Base-by-base conservation (phyloP, 2,329 filamentous ascomycete species). In the Hypoxylon sp. region DNA sequence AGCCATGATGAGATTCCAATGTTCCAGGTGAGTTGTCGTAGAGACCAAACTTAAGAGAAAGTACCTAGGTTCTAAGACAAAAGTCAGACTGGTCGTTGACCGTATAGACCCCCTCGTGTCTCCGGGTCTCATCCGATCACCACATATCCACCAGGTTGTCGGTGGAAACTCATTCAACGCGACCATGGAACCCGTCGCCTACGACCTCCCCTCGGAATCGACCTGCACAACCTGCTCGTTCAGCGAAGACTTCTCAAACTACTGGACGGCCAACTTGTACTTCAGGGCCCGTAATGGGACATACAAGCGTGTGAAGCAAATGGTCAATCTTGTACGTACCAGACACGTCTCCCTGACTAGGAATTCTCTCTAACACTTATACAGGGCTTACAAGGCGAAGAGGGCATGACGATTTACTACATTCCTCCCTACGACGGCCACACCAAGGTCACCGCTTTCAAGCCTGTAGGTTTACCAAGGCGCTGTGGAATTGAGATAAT, bases 191-290 rank as follows among this genome's bases (percentile, higher is more conserved):
- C 72, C 73, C 1, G 57, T 50, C n/a, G 54, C 48, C 2, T 69
- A 70, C 46, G 73, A 75, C 25, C 70, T 73, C 3, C 67, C 72
- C 1, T 51, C 65, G 6, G 62, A 72, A 35, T 75, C 73, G 30
- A 72, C 70, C 1, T 75, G 73, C 51, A 75, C 73, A 25, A 72
- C 70, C 0, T 75, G 73, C 61, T 73, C 73, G 6, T 75, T 74
- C 54, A 73, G 68, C 57, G 72, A 73, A 33, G 73, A 75, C 42
- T 74, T 73, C 59, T 73, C 71, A 37, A 75, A 75, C 69, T 75
- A 74, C 62, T 75, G 73, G 73, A 75, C 73, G 1, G 70, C 73
- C 0, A 74, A 73, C 57, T 42, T 74, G 35, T 75, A 75, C 59
- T 75, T 75, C 70, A 69, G 67, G 49, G 73, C 73, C 3, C 66